Base-by-base conservation (phyloP, 225 moss, liverwort and hornwort genomes). In the Sphagnum tenellum region DNA sequence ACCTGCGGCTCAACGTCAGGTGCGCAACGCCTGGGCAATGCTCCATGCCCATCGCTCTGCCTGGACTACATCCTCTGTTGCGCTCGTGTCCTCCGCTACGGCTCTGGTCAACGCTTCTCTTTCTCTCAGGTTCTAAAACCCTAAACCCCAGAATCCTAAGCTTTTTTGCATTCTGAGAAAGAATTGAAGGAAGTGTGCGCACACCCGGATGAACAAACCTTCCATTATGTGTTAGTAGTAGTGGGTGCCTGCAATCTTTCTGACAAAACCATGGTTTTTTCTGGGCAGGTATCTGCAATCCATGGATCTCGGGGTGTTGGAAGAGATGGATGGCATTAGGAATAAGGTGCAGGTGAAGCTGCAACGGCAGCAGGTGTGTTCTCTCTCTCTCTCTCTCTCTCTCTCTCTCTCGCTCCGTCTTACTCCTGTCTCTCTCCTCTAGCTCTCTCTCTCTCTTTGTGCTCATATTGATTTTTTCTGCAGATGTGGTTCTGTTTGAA, bases 1-100 rank as follows among this genome's bases (percentile, higher is more conserved):
- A 73, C 90, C 98, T 3, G 93, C 90, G 5, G 93, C 89, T n/a
- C 98, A 98, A 69, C 78, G 98, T 50, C 85, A 79, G 71, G 89
- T 98, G 67, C 92, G 93, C 49, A 93, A 98, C 76, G 87, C 87
- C 5, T 93, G 89, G 93, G 86, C 92, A 57, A 80, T 65, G 51
- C 68, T 93, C 49, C 85, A 84, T 44, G 87, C 80, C 13, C 88
- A 90, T 63, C 89, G 79, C 11, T 78, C 87, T 6, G 81, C 82
- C 0, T 98, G 93, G 98, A 78, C 76, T 10, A 57, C 71, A 64
- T 82, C 89, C 56, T 93, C 98, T 8, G 64, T 80, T 12, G 70
- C 77, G 55, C 70, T 79, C 50, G 86, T 89, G 50, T 73, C 73
- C 55, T 67, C 87, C 7, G 93, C 98, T 51, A 87, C 87, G 12